These are phyloP conservation scores for Kurtzmaniella fragi DNA, from an alignment of 805 yeast genomes.

Conservation along the genomic window DNA sequence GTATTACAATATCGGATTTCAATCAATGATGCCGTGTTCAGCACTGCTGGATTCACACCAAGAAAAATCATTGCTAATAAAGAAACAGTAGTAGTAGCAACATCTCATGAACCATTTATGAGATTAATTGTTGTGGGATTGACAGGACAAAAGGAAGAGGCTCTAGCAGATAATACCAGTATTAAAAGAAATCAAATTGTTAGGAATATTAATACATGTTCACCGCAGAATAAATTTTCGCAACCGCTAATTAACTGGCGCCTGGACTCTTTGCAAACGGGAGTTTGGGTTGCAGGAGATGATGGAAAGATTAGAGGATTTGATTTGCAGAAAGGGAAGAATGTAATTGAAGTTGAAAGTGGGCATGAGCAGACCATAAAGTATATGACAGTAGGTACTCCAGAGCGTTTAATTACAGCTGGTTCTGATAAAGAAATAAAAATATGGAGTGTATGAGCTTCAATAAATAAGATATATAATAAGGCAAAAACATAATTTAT, in stretches of 20 bases:
- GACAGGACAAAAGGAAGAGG: slow-evolving; percentile 14
- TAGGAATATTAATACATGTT: slow-evolving; percentile 36
- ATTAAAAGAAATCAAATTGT: slow-evolving; percentile 23
- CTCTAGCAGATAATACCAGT: slow-evolving; percentile 3
- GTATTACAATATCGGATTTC: slow-evolving; percentile 45
- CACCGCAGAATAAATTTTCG: slow-evolving; percentile 69
- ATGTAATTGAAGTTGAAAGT: slow-evolving; percentile 24
- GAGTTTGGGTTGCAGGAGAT: slow-evolving; percentile 66
- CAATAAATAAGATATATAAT: too few species aligned
- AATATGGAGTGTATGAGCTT: slow-evolving; percentile 9
- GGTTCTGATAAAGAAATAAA: slow-evolving; percentile 36
- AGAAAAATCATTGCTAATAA: slow-evolving; percentile 28
- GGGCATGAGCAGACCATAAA: slow-evolving; percentile 48
- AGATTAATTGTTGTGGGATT: slow-evolving; percentile 52
- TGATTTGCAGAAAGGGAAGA: slow-evolving; percentile 38
- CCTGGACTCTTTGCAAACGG: slow-evolving; percentile 23
- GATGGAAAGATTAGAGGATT: slow-evolving; percentile 63
- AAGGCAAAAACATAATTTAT: too few species aligned
- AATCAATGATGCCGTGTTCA: slow-evolving; percentile 68
- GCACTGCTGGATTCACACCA: slow-evolving; percentile 59
- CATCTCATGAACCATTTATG: slow-evolving; percentile 78
- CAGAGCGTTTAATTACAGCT: slow-evolving; percentile 41
- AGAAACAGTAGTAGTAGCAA: slow-evolving; percentile 53
- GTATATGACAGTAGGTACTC: slow-evolving; percentile 20
- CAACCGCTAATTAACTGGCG: slow-evolving; percentile 46